Evolutionary conservation across 441 rosid species (phyloP).

Genomic region (Macaranga tanarius): DNA sequence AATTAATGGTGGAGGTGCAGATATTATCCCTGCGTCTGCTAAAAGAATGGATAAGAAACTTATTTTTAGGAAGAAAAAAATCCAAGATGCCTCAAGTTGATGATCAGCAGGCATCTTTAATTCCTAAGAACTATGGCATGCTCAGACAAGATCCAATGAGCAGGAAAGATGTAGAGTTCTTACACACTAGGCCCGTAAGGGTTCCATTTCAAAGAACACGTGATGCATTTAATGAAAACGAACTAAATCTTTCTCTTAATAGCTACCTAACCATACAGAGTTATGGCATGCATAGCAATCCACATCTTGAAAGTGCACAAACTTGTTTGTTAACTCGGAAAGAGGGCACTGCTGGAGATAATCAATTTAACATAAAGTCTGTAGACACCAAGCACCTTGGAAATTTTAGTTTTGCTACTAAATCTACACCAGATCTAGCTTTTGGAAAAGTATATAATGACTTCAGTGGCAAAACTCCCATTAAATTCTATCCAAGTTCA

Average conservation of each 20-base stretch:
- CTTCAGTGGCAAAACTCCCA: conserved; percentile 29
- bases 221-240: conserved; percentile 40
- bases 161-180: conserved; percentile 33
- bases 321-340: conserved; percentile 34
- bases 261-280: conserved; percentile 40
- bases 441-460: conserved; percentile 33
- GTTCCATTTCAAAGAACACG: conserved; percentile 34
- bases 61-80: conserved; percentile 49
- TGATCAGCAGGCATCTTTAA: conserved; percentile 34
- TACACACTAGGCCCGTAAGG: conserved; percentile 26
- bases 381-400: conserved; percentile 34
- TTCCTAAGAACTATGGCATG: conserved; percentile 33
- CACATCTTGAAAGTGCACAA: conserved; percentile 34
- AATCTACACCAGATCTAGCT: conserved; percentile 36
- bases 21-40: conserved; percentile 36
- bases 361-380: conserved; percentile 37
- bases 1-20: conserved; percentile 37
- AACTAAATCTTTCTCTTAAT: conserved; percentile 41
- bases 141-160: conserved; percentile 36
- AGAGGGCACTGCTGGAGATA: conserved; percentile 29
- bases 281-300: conserved; percentile 32
- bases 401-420: conserved; percentile 41
- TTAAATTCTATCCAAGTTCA: too few species aligned
- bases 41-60: conserved; percentile 46
- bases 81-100: conserved; percentile 39